Evolutionary conservation across 2,329 filamentous ascomycete species (phyloP), one percentile per base, ranked within the genome.

Genomic region (Didymella pomorum): DNA sequence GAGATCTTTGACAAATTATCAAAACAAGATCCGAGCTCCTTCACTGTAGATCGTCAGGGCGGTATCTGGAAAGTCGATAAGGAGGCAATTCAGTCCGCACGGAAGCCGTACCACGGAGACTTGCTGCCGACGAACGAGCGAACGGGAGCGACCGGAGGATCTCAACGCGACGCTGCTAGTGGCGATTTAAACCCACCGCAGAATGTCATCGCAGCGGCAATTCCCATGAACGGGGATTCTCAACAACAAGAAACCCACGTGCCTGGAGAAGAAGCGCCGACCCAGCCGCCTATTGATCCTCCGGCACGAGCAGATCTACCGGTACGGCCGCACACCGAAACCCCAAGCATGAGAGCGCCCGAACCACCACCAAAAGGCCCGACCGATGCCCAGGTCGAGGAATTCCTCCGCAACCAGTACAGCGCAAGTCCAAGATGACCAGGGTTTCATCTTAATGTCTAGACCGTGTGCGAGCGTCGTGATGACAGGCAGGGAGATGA

Each of bases 51-150:
- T 59, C 58, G 49, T 3, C 26, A 61, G 31, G 66, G 67, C 8
- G 74, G 72, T 6, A 66, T 75, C 14, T 76, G 73, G 74, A 76
- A 74, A 56, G 64, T 71, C 2, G 62, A 75, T 45, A 55, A 33
- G 29, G 64, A 73, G 25, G 65, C 66, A 10, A 51, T 73, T 9
- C 41, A 51, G 52, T 67, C 58, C 8, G 58, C 59, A 8, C 62
- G 66, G 37, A 72, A 63, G 44, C 73, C 73, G 8, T 76, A 69
- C 47, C 74, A 73, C 58, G 72, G 64, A 2, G 60, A 69, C 29
- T 56, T 74, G 11, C 52, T 67, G 14, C 73, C 74, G 11, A 66
- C 66, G 3, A 71, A 71, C 42, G 50, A 68, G 39, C 58, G 49
- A 58, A 54, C 41, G n/a, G 46, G 50, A 25, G 20, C 31, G 11